A percentile compares a stretch with the other conserved stretches of the same genome.
These are phyloP conservation scores for Podospora anserina DNA, from an alignment of 495 filamentous ascomycete genomes.

Conservation along the genomic window DNA sequence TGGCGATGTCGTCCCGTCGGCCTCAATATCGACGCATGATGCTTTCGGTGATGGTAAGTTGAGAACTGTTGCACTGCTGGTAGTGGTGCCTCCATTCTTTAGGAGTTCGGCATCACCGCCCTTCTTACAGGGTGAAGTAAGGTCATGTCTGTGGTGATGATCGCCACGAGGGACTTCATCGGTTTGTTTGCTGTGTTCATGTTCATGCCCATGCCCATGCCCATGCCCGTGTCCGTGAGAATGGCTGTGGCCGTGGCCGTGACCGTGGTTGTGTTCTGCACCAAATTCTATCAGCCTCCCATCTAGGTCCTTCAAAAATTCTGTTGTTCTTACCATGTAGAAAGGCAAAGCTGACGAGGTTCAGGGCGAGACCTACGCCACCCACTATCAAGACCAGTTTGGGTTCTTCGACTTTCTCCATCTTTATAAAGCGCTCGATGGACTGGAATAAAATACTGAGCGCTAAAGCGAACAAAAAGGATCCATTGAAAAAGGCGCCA, in stretches of 20 bases:
- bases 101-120: background rate
- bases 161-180: background rate
- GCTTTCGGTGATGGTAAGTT: background rate
- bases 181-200: background rate
- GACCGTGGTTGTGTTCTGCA: conserved; percentile 25
- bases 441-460: conserved; percentile 91
- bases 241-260: conserved; percentile 32
- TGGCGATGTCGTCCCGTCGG: conserved; percentile 49
- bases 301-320: background rate
- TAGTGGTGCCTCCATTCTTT: background rate
- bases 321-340: conserved; percentile 65
- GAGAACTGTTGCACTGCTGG: background rate
- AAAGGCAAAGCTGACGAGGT: conserved; percentile 75
- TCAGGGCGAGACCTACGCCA: conserved; percentile 73
- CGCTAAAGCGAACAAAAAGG: conserved; percentile 89
- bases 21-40: conserved; percentile 46
- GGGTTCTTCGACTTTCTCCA: conserved; percentile 60
- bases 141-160: background rate
- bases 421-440: conserved; percentile 72
- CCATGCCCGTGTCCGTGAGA: conserved; percentile 24
- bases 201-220: background rate
- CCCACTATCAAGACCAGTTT: conserved; percentile 78
- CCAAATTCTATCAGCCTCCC: background rate
- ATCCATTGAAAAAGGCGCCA: conserved; percentile 91
- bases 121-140: background rate